A percentile compares a stretch with the other conserved stretches of the same genome.
Conservation (phyloP, 345 rosid species). For the Reutealis trisperma region DNA sequence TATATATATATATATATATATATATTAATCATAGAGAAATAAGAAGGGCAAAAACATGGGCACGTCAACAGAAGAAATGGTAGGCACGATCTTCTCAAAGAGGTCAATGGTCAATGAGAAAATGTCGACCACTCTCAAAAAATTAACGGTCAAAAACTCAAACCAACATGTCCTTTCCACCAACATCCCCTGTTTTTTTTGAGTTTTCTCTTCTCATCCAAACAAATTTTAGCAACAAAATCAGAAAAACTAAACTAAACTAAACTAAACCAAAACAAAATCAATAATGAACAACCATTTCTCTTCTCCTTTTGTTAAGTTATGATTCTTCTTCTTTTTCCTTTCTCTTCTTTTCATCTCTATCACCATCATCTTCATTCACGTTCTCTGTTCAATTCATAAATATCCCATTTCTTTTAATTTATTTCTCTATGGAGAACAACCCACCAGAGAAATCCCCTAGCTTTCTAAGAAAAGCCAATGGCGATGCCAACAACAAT, state of each 20-base stretch:
- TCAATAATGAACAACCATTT: slow-evolving; percentile 19
- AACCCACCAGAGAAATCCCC: slow-evolving; percentile 30
- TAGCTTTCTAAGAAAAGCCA: slow-evolving; percentile 23
- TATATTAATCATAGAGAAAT: too few species aligned
- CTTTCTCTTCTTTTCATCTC: not conserved
- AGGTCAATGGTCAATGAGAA: slow-evolving; percentile 14
- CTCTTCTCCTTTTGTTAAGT: not conserved
- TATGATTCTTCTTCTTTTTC: slow-evolving; percentile 11
- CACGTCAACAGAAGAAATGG: not conserved
- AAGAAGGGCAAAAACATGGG: too few species aligned
- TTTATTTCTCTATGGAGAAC: slow-evolving; percentile 16
- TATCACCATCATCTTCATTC: not conserved
- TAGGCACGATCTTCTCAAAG: slow-evolving; percentile 4
- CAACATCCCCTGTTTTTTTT: not conserved
- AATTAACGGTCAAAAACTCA: slow-evolving; percentile 4
- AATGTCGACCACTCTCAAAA: slow-evolving; percentile 1
- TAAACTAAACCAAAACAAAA: too few species aligned
- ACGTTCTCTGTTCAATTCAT: not conserved
- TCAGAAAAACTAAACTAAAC: not conserved
- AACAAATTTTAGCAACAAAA: slow-evolving; percentile 20
- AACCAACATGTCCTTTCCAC: not conserved
- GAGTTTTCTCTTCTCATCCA: slow-evolving; percentile 15
- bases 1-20: too few species aligned
- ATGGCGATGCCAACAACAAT: not conserved
- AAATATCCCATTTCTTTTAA: not conserved